These are phyloP conservation scores for Calonectria pteridis DNA, from an alignment of 2,329 filamentous ascomycete species.

Conservation along the genomic window DNA sequence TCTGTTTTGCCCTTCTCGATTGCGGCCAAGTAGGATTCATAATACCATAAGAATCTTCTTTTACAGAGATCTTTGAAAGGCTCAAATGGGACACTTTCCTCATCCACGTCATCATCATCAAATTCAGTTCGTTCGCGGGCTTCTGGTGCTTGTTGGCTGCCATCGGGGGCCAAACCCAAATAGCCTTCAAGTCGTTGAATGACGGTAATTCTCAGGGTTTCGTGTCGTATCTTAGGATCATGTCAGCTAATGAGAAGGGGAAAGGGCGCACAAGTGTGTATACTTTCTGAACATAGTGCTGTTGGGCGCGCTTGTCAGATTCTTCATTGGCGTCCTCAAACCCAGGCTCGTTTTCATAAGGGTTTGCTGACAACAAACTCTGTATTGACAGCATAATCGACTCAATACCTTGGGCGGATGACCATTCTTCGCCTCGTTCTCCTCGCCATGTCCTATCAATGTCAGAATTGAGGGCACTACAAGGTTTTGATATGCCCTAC, in stretches of 20 bases:
- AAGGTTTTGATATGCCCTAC: constrained; percentile 59
- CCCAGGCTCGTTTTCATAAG: constrained; percentile 96
- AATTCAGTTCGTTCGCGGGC: constrained; percentile 50
- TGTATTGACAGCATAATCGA: constrained; percentile 96
- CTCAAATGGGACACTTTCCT: constrained; percentile 74
- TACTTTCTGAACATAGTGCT: constrained; percentile 84
- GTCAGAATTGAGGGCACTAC: constrained; percentile 27
- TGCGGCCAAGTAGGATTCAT: constrained; percentile 83
- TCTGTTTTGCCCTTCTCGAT: constrained; percentile 75
- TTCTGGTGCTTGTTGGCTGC: constrained; percentile 47
- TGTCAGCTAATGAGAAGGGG: constrained; percentile 24
- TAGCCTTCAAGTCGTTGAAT: constrained; percentile 88
- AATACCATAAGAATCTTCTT: constrained; percentile 95
- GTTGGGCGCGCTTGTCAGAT: constrained; percentile 79
- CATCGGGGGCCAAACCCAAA: constrained; percentile 72
- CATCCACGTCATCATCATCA: constrained; percentile 67
- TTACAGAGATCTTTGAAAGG: constrained; percentile 94
- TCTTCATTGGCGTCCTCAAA: constrained; percentile 81
- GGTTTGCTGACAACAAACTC: constrained; percentile 92
- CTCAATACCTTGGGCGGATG: constrained; percentile 93
- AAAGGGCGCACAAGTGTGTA: neutral
- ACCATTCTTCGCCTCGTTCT: constrained; percentile 94
- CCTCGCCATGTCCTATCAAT: constrained; percentile 90
- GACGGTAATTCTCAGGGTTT: constrained; percentile 87
- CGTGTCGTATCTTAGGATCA: constrained; percentile 81